Evolutionary conservation across 106 monocot genomes (phyloP).

Genomic region (Dioscorea alata): DNA sequence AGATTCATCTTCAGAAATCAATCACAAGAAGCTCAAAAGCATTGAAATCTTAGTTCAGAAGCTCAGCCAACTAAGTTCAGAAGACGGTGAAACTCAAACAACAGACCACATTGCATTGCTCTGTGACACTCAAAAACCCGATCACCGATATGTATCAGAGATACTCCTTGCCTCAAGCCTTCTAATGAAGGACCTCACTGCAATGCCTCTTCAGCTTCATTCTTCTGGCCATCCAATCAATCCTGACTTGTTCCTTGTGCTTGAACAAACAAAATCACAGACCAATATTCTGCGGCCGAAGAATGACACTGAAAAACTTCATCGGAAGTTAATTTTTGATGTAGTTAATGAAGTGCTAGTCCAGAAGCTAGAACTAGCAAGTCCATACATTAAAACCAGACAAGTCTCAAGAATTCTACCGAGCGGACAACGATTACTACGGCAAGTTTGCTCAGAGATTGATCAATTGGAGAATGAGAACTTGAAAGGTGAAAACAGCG

Average conservation of each 20-base stretch:
- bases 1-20: background rate
- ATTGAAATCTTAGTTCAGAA: constrained; percentile 43
- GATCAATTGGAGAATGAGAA: constrained; percentile 21
- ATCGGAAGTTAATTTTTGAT: constrained; percentile 55
- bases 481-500: background rate
- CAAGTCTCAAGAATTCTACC: constrained; percentile 2
- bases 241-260: constrained; percentile 53
- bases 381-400: background rate
- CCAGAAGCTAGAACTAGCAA: constrained; percentile 25
- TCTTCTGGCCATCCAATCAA: constrained; percentile 43
- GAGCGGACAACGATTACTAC: constrained; percentile 20
- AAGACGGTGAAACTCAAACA: constrained; percentile 12
- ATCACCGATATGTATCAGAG: constrained; percentile 43
- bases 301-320: constrained; percentile 25
- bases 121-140: constrained; percentile 28
- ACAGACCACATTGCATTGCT: constrained; percentile 26
- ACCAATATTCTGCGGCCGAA: background rate
- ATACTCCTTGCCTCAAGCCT: constrained; percentile 53
- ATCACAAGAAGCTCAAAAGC: constrained; percentile 36
- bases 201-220: constrained; percentile 27
- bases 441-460: constrained; percentile 54
- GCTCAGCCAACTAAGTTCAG: constrained; percentile 26
- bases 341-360: constrained; percentile 45
- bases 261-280: constrained; percentile 48
- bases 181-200: constrained; percentile 21